Evolutionary conservation across 1,284 basidiomycete genomes (phyloP), one percentile per base, ranked within the genome.

Genomic region (Cystobasidium pallidum): DNA sequence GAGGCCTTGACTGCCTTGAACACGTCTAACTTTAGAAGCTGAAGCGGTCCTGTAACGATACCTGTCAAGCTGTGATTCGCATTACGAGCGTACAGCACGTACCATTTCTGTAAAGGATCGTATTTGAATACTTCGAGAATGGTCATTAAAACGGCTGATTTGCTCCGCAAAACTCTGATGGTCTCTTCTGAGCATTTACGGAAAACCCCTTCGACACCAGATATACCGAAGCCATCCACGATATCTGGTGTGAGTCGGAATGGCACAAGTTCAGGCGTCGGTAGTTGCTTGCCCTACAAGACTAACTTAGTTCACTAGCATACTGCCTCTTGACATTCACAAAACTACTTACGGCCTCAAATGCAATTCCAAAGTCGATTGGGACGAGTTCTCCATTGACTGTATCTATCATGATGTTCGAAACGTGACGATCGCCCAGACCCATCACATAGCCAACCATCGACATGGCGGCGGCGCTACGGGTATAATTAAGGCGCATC

Each of bases 81-180:
- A 19, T 19, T 45, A 45, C 43, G n/a, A 45, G 19, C 43, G 11
- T 45, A 19, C 11, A 45, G 15, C 11, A 19, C 86, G 68, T 72
- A 89, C 95, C 95, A 99, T 26, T 88, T 89, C 77, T 96, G 91
- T 15, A 99, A 85, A 0, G 96, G 95, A 81, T 99, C 95, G 79
- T 97, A 88, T 80, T 92, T 93, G 86, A 98, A 96, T 13, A 98
- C 95, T 79, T 97, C 94, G 43, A 99, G 85, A 0, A 99, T 90
- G 1, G 94, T 98, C 84, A 95, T 87, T 78, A 99, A 89, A 52
- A 95, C 87, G 68, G 89, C 89, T 0, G 91, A 91, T 8, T 89
- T 87, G 59, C 91, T 88, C 8, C 94, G 86, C 54, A 98, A 83
- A 10, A 98, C 94, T 17, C 93, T 87, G 17, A 99, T 82, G 0